These are phyloP conservation scores for Exobasidium rhododendri DNA, from an alignment of 1,284 basidiomycete genomes.

Conservation along the genomic window DNA sequence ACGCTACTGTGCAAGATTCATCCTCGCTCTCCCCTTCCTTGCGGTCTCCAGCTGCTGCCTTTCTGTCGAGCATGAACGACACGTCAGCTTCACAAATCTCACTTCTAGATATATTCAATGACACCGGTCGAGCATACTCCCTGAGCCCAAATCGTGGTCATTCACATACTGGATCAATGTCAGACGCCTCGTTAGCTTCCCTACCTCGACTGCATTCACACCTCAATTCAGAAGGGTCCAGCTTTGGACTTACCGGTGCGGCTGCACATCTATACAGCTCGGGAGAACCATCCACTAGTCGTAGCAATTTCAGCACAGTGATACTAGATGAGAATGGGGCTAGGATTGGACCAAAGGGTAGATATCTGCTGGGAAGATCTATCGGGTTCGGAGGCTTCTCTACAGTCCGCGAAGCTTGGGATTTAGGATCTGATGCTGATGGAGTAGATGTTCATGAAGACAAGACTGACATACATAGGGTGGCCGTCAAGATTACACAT, in stretches of 20 bases:
- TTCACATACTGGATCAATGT: not conserved
- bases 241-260: not conserved
- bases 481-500: conserved; percentile 45
- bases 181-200: not conserved
- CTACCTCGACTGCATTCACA: not conserved
- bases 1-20: not conserved
- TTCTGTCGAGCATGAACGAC: conserved; percentile 13
- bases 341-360: conserved; percentile 23
- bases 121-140: not conserved
- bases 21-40: not conserved
- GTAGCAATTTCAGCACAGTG: conserved; percentile 1
- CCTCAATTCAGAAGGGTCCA: not conserved
- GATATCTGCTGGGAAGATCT: conserved; percentile 73
- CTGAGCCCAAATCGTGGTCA: not conserved
- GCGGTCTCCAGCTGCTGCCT: conserved; percentile 6
- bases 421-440: conserved; percentile 14
- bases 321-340: conserved; percentile 38
- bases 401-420: conserved; percentile 67
- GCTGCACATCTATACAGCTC: conserved; percentile 5
- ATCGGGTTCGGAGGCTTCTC: conserved; percentile 83
- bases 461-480: conserved; percentile 20
- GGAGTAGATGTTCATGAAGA: conserved; percentile 16
- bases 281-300: conserved; percentile 17
- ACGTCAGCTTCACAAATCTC: not conserved
- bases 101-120: not conserved